phyloP scores from a whole-genome alignment of 768 basidiomycete species.

The Mycena alexandri region DNA sequence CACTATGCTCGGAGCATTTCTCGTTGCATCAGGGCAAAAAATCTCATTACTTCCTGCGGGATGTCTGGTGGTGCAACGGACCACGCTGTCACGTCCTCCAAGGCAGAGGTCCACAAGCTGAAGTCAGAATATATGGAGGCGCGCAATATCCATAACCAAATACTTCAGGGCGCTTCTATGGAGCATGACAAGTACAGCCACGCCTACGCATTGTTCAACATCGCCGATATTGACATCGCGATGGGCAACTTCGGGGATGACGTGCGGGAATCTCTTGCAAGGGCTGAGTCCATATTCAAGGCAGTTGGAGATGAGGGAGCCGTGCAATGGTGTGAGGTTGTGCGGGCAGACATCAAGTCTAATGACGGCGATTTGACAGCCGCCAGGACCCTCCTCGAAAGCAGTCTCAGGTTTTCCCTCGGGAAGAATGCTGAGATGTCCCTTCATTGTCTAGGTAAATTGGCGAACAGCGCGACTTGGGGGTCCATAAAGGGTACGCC shows the following conservation, averaged over 20 bases:
- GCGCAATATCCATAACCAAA: not conserved
- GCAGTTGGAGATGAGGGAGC: not conserved
- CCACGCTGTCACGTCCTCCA: not conserved
- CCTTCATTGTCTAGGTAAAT: not conserved
- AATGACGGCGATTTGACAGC: not conserved
- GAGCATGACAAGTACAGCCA: not conserved
- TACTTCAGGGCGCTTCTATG: not conserved
- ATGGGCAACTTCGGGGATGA: not conserved
- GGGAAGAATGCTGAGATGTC: not conserved
- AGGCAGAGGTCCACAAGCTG: not conserved
- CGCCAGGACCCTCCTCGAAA: not conserved
- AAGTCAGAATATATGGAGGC: constrained; percentile 1
- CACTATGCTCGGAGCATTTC: not conserved
- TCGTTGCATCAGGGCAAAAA: not conserved
- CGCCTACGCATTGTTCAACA: not conserved
- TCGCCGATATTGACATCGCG: not conserved
- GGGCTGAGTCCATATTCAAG: not conserved
- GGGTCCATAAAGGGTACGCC: too few species aligned
- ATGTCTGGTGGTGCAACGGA: not conserved
- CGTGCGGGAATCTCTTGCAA: not conserved
- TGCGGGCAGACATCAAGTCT: not conserved
- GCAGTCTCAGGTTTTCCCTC: not conserved
- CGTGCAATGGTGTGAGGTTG: not conserved
- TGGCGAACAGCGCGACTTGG: not conserved
- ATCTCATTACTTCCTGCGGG: not conserved